These are phyloP conservation scores for Cordyceps farinosa DNA, from an alignment of 2,329 filamentous ascomycete species.

Conservation along the genomic window DNA sequence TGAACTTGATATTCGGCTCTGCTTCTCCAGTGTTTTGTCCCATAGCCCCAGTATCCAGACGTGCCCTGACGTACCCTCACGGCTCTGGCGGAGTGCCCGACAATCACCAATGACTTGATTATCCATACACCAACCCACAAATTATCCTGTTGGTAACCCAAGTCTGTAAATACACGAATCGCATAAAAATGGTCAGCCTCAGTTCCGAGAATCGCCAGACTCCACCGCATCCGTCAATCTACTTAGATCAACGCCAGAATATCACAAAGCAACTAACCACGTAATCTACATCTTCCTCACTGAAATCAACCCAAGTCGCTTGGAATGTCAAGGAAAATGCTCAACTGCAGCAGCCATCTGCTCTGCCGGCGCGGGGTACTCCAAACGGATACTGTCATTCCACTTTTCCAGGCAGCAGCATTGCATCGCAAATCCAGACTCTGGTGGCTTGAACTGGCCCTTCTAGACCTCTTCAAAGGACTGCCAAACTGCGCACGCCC, in stretches of 20 bases:
- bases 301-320: no score
- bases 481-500: not conserved
- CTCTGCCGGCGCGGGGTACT: not conserved
- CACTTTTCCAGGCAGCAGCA: slow-evolving; percentile 14
- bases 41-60: not conserved
- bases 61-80: not conserved
- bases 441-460: not conserved
- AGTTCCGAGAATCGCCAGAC: not conserved
- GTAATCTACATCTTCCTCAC: no score
- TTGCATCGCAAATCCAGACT: not conserved
- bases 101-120: not conserved
- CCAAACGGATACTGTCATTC: not conserved
- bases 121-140: slow-evolving; percentile 2
- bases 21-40: not conserved
- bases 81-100: no score
- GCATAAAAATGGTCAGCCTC: no score
- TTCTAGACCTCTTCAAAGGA: not conserved
- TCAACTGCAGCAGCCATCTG: not conserved
- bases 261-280: not conserved
- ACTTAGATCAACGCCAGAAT: not conserved
- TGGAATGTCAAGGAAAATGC: no score
- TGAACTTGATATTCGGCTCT: not conserved
- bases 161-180: not conserved
- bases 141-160: not conserved
- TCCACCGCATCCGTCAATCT: not conserved